Base-by-base conservation (phyloP, 2,329 filamentous ascomycete genomes). In the Ophiosphaerella herpotricha region DNA sequence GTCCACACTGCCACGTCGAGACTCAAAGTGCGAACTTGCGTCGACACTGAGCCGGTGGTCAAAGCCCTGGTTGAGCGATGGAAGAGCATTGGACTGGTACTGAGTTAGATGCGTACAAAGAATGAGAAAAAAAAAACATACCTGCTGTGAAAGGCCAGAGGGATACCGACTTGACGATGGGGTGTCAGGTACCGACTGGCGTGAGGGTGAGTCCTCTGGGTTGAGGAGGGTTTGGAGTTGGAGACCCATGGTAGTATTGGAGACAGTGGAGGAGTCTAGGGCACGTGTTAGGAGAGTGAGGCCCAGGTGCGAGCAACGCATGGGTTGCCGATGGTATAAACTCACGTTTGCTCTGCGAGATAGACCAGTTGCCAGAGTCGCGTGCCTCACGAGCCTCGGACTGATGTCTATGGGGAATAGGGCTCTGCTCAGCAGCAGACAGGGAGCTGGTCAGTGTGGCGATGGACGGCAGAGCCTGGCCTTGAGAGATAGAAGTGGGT, bases 1-100 rank as follows among this genome's bases (percentile, higher is more conserved):
- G 71, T 92, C 89, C 4, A 92, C 87, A 62, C 89, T 92, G 74
- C 90, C 89, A 44, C 89, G 83, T 50, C 88, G 82, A 40, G 86
- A 85, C 41, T 86, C 80, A 32, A 78, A 71, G 18, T 81, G 76
- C 1, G 77, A 65, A 39, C 58, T 46, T 18, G 77, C 76, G 41
- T 85, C 82, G 39, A 80, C 77, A 54, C 82, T 82, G 35, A 71
- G 62, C 23, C 75, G 71, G 45, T 73, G 73, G 54, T 78, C 76
- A 46, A 78, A 78, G 16, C 72, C 75, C 58, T 85, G 82, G 44
- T 84, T 85, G 54, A 85, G 79, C 0, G 82, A 82, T 2, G 84
- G 83, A 8, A 85, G 70, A 35, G 76, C 72, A 58, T 64, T 69
- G 18, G 68, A 65, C 50, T 75, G 57, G 12, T 29, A 42, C 24